Percentiles rank a stretch among this genome's conserved stretches.
Evolutionary conservation across 306 rosid species (phyloP).

Genomic region (Cercis canadensis): DNA sequence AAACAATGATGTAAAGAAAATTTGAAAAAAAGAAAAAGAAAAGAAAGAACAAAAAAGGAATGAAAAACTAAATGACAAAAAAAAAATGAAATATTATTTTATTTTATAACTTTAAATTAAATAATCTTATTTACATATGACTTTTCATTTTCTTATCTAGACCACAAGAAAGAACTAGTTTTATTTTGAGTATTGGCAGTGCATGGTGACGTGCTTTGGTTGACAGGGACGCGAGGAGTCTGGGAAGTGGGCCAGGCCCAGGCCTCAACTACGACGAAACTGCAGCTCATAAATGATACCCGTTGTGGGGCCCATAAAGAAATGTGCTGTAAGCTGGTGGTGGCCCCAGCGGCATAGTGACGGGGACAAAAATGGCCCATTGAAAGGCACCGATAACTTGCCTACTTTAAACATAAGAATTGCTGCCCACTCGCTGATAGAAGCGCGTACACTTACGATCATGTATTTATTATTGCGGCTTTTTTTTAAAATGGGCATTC

Average conservation of each 20-base stretch:
- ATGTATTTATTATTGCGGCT: too few relatives aligned
- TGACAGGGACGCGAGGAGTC: background rate
- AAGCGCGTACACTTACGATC: too few relatives aligned
- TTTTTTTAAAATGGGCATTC: too few relatives aligned
- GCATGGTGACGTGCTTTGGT: conserved; percentile 6
- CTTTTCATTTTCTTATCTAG: background rate
- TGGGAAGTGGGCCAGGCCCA: background rate
- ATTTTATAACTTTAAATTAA: too few relatives aligned
- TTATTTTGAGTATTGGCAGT: background rate
- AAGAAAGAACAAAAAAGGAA: too few relatives aligned
- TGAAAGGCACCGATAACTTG: background rate
- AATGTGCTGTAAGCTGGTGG: conserved; percentile 6
- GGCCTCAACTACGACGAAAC: background rate
- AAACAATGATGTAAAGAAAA: too few relatives aligned
- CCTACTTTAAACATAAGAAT: background rate
- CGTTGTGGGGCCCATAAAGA: conserved; percentile 27
- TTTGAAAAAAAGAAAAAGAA: too few relatives aligned
- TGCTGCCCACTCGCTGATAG: background rate
- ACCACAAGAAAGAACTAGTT: background rate
- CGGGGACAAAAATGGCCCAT: background rate
- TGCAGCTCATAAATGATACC: background rate
- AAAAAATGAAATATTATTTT: too few relatives aligned
- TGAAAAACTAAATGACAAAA: too few relatives aligned
- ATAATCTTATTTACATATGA: too few relatives aligned
- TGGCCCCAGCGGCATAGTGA: conserved; percentile 12